Base-by-base conservation (phyloP, 345 rosid genomes). In the Sonneratia caseolaris region DNA sequence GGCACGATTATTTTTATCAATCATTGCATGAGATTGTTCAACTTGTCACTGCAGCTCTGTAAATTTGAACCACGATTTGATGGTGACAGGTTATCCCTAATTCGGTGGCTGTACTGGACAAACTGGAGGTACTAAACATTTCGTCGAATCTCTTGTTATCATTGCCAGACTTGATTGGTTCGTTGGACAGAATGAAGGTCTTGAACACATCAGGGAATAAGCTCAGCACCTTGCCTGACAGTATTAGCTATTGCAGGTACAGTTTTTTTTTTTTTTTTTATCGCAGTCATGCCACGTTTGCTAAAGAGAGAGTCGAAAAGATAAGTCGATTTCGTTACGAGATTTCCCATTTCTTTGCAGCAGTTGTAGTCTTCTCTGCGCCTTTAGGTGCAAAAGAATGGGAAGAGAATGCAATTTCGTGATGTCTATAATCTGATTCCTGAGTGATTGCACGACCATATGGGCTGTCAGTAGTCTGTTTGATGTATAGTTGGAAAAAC, bases 81-180 rank as follows among this genome's bases (percentile, higher is more conserved):
- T 69, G 56, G 71, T 70, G 76, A 77, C 86, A 95, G 99, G 82
- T 71, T 15, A 83, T 95, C 73, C 98, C 98, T 47, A 96, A 95
- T 73, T 89, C 99, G 4, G 83, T 95, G 62, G 88, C 94, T 69
- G 98, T 91, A n/a, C 77, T 92, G 66, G 83, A 79, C 69, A 81
- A 74, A 70, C 91, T 95, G 59, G 91, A 89, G 74, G 94, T 89
- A 78, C 89, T 95, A 62, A 83, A 86, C 71, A 77, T 88, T 68
- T 82, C 91, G 67, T 90, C 99, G 12, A 95, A 95, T 82, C 86
- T 88, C 35, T 75, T 95, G 59, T 85, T 79, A 79, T 78, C 80
- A 3, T 82, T 95, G 37, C 99, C 99, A 0, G 96, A 92, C 75
- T 90, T 98, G 1, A 82, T 95, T 68, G 98, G 97, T 43, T 77